Conservation (phyloP, 2,329 filamentous ascomycete genomes). For the Ceratocystis destructans region DNA sequence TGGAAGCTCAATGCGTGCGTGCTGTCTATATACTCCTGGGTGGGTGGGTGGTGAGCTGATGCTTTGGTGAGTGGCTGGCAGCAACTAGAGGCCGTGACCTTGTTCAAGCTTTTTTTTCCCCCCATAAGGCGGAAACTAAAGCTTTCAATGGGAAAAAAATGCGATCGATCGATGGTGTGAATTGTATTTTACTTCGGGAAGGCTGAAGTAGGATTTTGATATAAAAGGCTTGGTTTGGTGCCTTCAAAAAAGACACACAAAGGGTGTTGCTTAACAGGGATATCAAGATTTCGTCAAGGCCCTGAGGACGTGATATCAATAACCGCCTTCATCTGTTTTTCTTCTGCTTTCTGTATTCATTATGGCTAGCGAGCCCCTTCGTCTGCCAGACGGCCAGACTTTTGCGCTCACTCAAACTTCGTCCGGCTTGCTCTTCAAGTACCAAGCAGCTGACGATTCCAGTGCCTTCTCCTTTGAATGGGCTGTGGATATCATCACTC, state of each 20-base stretch:
- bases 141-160: not conserved
- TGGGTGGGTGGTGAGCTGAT: not conserved
- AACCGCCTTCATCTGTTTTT: not conserved
- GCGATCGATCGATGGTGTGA: not conserved
- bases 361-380: constrained; percentile 33
- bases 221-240: not conserved
- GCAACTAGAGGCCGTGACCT: not conserved
- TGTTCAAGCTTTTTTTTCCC: not conserved
- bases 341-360: not conserved
- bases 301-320: too few relatives aligned
- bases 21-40: not conserved
- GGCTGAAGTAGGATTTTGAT: not conserved
- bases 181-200: not conserved
- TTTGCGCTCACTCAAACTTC: constrained; percentile 75
- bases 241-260: not conserved
- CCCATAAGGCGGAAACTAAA: too few relatives aligned
- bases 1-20: not conserved
- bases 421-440: constrained; percentile 81
- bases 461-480: constrained; percentile 72
- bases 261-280: not conserved
- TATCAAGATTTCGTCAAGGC: too few relatives aligned
- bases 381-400: constrained; percentile 77
- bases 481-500: constrained; percentile 74
- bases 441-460: constrained; percentile 56
- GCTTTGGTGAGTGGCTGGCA: not conserved